These are phyloP conservation scores for Sordariomycetes sp. DNA, from an alignment of 2,329 filamentous ascomycete genomes.

Conservation along the genomic window DNA sequence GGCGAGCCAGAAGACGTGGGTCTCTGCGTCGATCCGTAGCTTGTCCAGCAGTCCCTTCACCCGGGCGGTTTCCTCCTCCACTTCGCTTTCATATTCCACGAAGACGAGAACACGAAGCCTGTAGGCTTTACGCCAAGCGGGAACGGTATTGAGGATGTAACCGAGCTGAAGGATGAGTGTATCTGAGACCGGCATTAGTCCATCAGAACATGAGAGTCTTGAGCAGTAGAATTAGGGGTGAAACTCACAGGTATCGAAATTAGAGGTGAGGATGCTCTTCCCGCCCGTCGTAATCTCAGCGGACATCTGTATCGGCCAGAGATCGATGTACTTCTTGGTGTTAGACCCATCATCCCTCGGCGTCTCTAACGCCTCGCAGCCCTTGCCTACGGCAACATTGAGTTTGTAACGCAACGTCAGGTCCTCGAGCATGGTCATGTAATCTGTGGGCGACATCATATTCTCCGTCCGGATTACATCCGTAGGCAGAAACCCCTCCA, in stretches of 20 bases:
- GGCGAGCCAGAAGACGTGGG: conserved; percentile 74
- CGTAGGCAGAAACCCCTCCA: conserved; percentile 54
- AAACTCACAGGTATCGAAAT: conserved; percentile 75
- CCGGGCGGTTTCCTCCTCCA: conserved; percentile 64
- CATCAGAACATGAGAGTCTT: background rate
- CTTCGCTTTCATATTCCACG: conserved; percentile 78
- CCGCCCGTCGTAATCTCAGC: conserved; percentile 63
- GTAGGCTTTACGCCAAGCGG: conserved; percentile 67
- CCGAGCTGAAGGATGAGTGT: conserved; percentile 79
- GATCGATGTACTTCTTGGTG: conserved; percentile 68
- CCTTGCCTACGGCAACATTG: conserved; percentile 76
- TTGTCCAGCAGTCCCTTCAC: conserved; percentile 69
- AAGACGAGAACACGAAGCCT: conserved; percentile 71
- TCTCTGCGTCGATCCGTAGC: conserved; percentile 67
- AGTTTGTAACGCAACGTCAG: conserved; percentile 66
- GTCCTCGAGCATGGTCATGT: conserved; percentile 76
- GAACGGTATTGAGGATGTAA: conserved; percentile 73
- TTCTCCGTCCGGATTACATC: conserved; percentile 58
- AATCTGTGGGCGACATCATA: conserved; percentile 60
- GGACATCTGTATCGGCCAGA: conserved; percentile 93
- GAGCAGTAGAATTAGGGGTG: background rate
- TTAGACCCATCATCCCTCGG: conserved; percentile 48
- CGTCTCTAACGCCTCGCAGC: conserved; percentile 66
- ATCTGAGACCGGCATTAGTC: conserved; percentile 25
- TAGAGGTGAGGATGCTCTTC: conserved; percentile 66